A percentile compares a stretch with the other conserved stretches of the same genome.
These are phyloP conservation scores for Fusarium acutatum DNA, from an alignment of 2,329 filamentous ascomycete genomes.

Conservation along the genomic window DNA sequence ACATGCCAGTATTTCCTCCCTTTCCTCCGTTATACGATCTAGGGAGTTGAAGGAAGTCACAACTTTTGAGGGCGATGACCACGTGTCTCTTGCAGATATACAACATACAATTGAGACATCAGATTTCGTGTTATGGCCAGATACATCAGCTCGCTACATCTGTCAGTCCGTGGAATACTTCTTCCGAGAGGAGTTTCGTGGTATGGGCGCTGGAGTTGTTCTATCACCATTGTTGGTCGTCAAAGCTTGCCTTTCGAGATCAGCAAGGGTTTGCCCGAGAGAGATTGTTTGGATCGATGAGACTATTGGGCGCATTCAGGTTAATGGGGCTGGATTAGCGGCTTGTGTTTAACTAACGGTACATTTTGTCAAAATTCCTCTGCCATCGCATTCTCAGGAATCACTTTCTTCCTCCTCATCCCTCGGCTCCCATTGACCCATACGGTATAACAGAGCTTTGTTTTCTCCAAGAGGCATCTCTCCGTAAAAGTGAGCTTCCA, in stretches of 20 bases:
- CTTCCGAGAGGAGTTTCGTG: background rate
- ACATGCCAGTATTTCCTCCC: background rate
- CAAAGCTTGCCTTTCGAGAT: background rate
- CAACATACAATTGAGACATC: accelerated
- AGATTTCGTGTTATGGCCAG: accelerated
- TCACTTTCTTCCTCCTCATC: background rate
- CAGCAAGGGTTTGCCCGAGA: accelerated
- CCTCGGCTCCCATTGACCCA: background rate
- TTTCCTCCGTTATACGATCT: too few species aligned
- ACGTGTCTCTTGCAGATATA: background rate
- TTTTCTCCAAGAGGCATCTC: background rate
- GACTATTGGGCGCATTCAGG: background rate
- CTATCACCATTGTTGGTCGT: background rate
- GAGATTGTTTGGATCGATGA: background rate
- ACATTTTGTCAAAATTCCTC: accelerated
- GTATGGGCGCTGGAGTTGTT: background rate
- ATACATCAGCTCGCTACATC: background rate
- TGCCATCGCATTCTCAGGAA: too few species aligned
- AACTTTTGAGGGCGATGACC: accelerated
- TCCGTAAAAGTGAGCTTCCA: background rate
- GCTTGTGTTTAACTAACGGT: background rate
- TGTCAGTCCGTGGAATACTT: background rate
- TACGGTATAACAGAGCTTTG: background rate
- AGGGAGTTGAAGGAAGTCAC: accelerated
- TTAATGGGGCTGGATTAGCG: background rate